Evolutionary conservation across 345 rosid species (phyloP), one percentile per base, ranked within the genome.

Genomic region (Salix suchowensis): DNA sequence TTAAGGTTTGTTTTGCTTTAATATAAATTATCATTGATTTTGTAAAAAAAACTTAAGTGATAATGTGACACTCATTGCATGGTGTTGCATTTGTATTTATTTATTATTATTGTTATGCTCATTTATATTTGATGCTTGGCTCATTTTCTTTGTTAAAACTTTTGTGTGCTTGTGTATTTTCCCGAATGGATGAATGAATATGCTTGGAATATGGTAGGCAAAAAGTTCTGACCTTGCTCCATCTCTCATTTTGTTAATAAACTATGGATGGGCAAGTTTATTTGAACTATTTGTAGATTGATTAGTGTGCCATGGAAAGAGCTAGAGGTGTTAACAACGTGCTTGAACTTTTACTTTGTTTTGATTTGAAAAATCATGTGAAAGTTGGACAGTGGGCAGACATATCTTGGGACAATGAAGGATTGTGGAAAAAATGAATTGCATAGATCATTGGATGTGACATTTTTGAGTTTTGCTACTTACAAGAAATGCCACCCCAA

Each of bases 1-100:
- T 94, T 82, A 92, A 94, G 98, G 98, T 94, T 67, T 72, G 79
- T 77, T 78, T 71, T 82, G 42, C 68, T 72, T 34, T 50, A 23
- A 48, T 16, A 46, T 68, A 50, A 55, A 18, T 2, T 48, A 7
- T 73, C 40, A 39, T 52, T 52, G 58, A 19, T 19, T 52, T 52
- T 6, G 6, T 2, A 0, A 2, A 2, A 19, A 16, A 6, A 52
- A 19, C 19, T 0, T 6, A 1, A 19, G 58, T 52, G 58, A 52
- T 52, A 7, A 18, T 52, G 58, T 52, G 58, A 52, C 19, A 52
- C 58, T 52, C n/a, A 19, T 18, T 52, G 58, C 9, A 19, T 52
- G n/a, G 7, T 52, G 58, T 18, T 52, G n/a, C 9, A 2, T 18
- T 16, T 50, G 16, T 48, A 14, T 46, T 14, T 46, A 4, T 39